These are phyloP conservation scores for Osmozyma mogii DNA, from an alignment of 805 yeast genomes.

Conservation along the genomic window DNA sequence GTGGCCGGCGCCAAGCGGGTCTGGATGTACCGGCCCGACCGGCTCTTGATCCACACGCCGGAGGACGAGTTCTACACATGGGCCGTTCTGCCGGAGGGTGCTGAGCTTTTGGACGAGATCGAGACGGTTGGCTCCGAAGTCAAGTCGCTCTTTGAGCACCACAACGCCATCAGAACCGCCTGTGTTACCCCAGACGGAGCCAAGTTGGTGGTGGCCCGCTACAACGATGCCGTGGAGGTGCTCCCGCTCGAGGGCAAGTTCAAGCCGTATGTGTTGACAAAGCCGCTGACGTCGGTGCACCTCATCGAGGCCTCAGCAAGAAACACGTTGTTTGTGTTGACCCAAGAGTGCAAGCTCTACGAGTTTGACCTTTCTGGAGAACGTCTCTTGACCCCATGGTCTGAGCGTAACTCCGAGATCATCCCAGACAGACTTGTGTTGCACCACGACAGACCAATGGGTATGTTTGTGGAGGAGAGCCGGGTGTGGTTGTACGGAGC, in stretches of 20 bases:
- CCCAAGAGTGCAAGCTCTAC: conserved; percentile 66
- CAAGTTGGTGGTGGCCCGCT: conserved; percentile 50
- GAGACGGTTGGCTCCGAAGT: conserved; percentile 16
- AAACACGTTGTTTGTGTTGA: conserved; percentile 51
- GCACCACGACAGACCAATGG: conserved; percentile 65
- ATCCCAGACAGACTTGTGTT: conserved; percentile 56
- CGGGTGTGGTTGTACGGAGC: conserved; percentile 85
- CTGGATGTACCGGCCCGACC: conserved; percentile 37
- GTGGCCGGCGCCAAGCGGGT: conserved; percentile 51
- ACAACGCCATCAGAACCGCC: conserved; percentile 45
- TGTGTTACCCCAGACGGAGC: conserved; percentile 39
- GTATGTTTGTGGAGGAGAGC: conserved; percentile 41
- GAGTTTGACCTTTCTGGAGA: conserved; percentile 43
- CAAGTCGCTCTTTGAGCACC: conserved; percentile 34
- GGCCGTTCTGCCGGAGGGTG: conserved; percentile 24
- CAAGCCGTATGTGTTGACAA: conserved; percentile 40
- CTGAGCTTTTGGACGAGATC: conserved; percentile 35
- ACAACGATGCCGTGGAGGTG: conserved; percentile 59
- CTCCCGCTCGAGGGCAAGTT: conserved; percentile 20
- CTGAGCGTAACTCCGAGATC: conserved; percentile 63
- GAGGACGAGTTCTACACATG: conserved; percentile 53
- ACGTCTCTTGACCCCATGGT: conserved; percentile 65
- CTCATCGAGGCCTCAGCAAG: conserved; percentile 47
- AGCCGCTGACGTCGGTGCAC: conserved; percentile 52
- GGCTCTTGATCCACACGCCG: conserved; percentile 45